Percentiles rank a stretch among this genome's conserved stretches.
Evolutionary conservation across 768 basidiomycete species (phyloP).

Genomic region (Nevesoporus exiguus): DNA sequence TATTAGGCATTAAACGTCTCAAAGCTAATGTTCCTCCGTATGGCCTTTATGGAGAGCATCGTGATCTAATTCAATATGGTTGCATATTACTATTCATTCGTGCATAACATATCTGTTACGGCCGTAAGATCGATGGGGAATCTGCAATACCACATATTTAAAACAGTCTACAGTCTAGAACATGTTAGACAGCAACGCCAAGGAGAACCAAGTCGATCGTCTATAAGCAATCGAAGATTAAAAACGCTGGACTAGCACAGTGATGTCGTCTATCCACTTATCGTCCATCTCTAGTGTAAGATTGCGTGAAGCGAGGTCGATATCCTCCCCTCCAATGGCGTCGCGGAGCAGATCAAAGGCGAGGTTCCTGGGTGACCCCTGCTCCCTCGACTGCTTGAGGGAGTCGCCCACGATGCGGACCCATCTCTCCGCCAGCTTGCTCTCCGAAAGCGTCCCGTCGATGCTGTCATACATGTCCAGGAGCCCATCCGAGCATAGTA

Average conservation of each 20-base stretch:
- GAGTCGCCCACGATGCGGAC: slow-evolving; percentile 29
- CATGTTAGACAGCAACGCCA: not conserved
- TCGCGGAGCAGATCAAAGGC: slow-evolving; percentile 42
- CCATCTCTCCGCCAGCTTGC: slow-evolving; percentile 36
- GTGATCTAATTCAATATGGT: slow-evolving; percentile 1
- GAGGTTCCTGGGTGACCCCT: slow-evolving; percentile 27
- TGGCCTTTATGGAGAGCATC: not conserved
- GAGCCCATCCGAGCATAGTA: slow-evolving; percentile 48
- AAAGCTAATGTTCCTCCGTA: not conserved
- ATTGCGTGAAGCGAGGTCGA: slow-evolving; percentile 38
- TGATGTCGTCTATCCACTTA: slow-evolving; percentile 50
- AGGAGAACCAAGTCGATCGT: not conserved
- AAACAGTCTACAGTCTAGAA: not conserved
- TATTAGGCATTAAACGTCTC: slow-evolving; percentile 18
- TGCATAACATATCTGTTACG: slow-evolving; percentile 13
- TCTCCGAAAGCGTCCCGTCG: slow-evolving; percentile 19
- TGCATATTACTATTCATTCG: slow-evolving; percentile 11
- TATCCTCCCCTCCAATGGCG: slow-evolving; percentile 42
- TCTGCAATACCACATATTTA: slow-evolving; percentile 12
- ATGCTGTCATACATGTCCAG: slow-evolving; percentile 37
- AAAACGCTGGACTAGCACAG: slow-evolving; percentile 42
- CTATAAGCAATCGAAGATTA: slow-evolving; percentile 14
- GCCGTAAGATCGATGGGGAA: slow-evolving; percentile 3
- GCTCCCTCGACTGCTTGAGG: slow-evolving; percentile 20
- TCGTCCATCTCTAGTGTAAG: slow-evolving; percentile 50